Conservation (phyloP, 805 yeast genomes). For the Cyberlindnera petersonii region DNA sequence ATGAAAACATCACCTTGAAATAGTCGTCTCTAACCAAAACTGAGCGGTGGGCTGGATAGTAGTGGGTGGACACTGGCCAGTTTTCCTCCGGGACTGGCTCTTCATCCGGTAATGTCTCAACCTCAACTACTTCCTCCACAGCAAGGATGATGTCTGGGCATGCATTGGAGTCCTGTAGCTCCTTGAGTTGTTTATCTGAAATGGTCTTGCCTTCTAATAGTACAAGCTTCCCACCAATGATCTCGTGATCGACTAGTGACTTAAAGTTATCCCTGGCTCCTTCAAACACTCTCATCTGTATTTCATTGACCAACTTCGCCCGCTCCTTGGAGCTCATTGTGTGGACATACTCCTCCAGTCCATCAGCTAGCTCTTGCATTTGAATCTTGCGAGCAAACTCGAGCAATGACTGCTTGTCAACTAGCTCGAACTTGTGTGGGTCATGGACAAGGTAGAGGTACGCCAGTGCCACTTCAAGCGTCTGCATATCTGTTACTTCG, state of each 20-base stretch:
- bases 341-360: constrained; percentile 30
- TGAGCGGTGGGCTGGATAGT: constrained; percentile 63
- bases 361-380: constrained; percentile 35
- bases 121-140: constrained; percentile 32
- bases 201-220: constrained; percentile 4
- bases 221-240: constrained; percentile 19
- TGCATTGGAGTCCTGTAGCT: constrained; percentile 18
- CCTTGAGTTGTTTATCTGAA: constrained; percentile 7
- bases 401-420: constrained; percentile 29
- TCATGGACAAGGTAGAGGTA: constrained; percentile 38
- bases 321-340: constrained; percentile 30
- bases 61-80: constrained; percentile 18
- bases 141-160: constrained; percentile 48
- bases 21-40: constrained; percentile 59
- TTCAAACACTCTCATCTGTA: constrained; percentile 20
- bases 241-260: constrained; percentile 15
- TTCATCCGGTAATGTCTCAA: constrained; percentile 4
- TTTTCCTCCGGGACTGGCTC: constrained; percentile 8
- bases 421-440: constrained; percentile 33
- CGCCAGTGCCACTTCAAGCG: constrained; percentile 28
- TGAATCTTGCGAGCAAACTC: constrained; percentile 33
- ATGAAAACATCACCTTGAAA: constrained; percentile 58
- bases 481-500: constrained; percentile 11
- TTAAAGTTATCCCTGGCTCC: constrained; percentile 22
- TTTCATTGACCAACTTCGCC: constrained; percentile 31